Percentiles rank a stretch among this genome's conserved stretches.
These are phyloP conservation scores for Rhizopus delemar DNA, from an alignment of 371 early-diverging fungal species.

Conservation along the genomic window DNA sequence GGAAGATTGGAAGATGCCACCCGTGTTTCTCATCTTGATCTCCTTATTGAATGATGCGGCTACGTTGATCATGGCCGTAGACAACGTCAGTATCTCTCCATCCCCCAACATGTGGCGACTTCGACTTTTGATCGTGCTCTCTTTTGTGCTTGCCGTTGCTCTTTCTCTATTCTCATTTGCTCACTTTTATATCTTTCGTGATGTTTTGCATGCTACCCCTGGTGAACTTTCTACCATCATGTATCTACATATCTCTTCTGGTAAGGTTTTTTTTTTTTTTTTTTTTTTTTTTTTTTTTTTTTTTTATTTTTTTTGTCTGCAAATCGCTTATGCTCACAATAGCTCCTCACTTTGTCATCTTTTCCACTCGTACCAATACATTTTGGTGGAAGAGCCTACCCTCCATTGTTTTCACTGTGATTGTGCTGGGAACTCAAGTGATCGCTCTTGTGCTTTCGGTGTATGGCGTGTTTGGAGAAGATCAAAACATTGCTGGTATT, in stretches of 20 bases:
- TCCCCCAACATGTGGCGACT: slow-evolving; percentile 89
- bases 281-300: slow-evolving; percentile 68
- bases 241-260: slow-evolving; percentile 90
- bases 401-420: slow-evolving; percentile 72
- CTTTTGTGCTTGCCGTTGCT: slow-evolving; percentile 71
- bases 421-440: slow-evolving; percentile 88
- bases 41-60: slow-evolving; percentile 89
- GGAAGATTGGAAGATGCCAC: slow-evolving; percentile 82
- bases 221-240: slow-evolving; percentile 74
- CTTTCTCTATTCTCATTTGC: slow-evolving; percentile 78
- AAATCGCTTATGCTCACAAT: slow-evolving; percentile 57
- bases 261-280: slow-evolving; percentile 22
- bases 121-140: slow-evolving; percentile 79
- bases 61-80: slow-evolving; percentile 89
- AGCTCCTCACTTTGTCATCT: slow-evolving; percentile 95
- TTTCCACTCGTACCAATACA: slow-evolving; percentile 85
- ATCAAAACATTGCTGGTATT: slow-evolving; percentile 44
- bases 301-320: slow-evolving; percentile 57
- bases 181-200: slow-evolving; percentile 77
- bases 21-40: slow-evolving; percentile 82
- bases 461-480: slow-evolving; percentile 56
- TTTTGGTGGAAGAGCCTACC: slow-evolving; percentile 90
- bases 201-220: slow-evolving; percentile 51
- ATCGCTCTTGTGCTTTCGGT: slow-evolving; percentile 88
- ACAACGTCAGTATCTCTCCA: slow-evolving; percentile 81